Percentiles rank a stretch among this genome's conserved stretches.
phyloP scores from a whole-genome alignment of 805 yeast species.

The Clavispora vitiphila region DNA sequence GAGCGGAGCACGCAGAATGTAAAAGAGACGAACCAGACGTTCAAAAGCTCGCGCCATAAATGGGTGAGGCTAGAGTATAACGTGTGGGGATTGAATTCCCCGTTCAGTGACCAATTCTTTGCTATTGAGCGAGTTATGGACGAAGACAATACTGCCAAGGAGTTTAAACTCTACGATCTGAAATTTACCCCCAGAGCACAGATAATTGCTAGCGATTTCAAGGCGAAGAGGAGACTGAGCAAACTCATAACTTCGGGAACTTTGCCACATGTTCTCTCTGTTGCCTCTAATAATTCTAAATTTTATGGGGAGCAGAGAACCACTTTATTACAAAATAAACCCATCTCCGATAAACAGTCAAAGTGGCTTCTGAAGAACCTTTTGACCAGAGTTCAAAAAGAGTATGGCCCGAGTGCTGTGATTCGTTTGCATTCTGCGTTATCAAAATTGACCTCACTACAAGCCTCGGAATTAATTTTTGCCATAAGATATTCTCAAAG shows the following conservation, averaged over 20 bases:
- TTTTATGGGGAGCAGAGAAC: too few species aligned
- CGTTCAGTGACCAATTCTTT: slow-evolving; percentile 3
- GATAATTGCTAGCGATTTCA: slow-evolving; percentile 16
- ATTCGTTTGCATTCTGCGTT: slow-evolving; percentile 10
- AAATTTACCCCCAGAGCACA: slow-evolving; percentile 12
- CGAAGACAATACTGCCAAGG: background rate
- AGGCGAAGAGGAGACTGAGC: slow-evolving; percentile 12
- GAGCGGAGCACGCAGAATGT: slow-evolving; percentile 6
- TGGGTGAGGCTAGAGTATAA: slow-evolving; percentile 33
- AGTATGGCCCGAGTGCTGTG: slow-evolving; percentile 7
- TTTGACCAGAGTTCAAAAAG: background rate
- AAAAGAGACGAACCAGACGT: slow-evolving; percentile 9
- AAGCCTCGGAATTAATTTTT: slow-evolving; percentile 25
- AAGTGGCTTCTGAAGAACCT: background rate
- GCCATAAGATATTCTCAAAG: slow-evolving; percentile 23
- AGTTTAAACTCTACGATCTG: slow-evolving; percentile 3
- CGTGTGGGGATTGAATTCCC: slow-evolving; percentile 25
- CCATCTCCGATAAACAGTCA: slow-evolving; percentile 14
- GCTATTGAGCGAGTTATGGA: slow-evolving; percentile 4
- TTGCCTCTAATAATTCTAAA: background rate
- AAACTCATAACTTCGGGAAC: background rate
- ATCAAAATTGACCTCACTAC: slow-evolving; percentile 4
- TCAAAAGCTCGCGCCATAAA: slow-evolving; percentile 11
- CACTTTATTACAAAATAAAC: too few species aligned
- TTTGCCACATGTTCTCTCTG: background rate